A percentile compares a stretch with the other conserved stretches of the same genome.
Conservation (phyloP, 176 grass and related monocot genomes). For the Oryza brachyantha region DNA sequence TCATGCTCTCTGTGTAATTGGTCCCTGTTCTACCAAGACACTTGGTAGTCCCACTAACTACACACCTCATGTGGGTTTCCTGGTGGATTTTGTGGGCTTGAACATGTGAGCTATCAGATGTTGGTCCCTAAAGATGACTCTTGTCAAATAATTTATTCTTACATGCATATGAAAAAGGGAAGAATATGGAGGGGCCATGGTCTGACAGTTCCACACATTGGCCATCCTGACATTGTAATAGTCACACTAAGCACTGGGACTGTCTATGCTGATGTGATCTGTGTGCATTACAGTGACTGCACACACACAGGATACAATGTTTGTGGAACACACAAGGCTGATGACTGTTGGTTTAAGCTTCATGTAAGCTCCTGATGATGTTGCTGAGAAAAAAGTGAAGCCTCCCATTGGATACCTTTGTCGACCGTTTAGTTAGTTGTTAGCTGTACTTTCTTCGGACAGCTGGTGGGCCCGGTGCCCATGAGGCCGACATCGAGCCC, state of each 20-base stretch:
- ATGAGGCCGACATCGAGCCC: constrained; percentile 41
- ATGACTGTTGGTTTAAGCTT: background rate
- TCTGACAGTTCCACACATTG: background rate
- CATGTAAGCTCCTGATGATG: background rate
- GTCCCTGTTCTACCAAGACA: background rate
- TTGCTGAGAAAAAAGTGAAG: background rate
- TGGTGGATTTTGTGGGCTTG: background rate
- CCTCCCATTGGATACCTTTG: constrained; percentile 14
- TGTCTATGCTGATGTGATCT: background rate
- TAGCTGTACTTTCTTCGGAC: background rate
- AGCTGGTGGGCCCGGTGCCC: constrained; percentile 30
- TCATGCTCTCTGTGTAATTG: background rate
- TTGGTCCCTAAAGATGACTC: background rate
- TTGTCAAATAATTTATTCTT: background rate
- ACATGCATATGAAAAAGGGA: too few species aligned
- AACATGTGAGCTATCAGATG: background rate
- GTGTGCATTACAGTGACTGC: background rate
- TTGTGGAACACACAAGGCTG: background rate
- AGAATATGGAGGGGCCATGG: background rate
- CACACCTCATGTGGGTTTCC: background rate
- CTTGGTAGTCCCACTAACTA: background rate
- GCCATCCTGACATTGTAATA: background rate
- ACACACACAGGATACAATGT: background rate
- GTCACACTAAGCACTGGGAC: background rate
- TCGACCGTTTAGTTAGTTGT: constrained; percentile 52